Evolutionary conservation across 148 eudicot species (phyloP), one percentile per base, ranked within the genome.

Genomic region (Silene conica): DNA sequence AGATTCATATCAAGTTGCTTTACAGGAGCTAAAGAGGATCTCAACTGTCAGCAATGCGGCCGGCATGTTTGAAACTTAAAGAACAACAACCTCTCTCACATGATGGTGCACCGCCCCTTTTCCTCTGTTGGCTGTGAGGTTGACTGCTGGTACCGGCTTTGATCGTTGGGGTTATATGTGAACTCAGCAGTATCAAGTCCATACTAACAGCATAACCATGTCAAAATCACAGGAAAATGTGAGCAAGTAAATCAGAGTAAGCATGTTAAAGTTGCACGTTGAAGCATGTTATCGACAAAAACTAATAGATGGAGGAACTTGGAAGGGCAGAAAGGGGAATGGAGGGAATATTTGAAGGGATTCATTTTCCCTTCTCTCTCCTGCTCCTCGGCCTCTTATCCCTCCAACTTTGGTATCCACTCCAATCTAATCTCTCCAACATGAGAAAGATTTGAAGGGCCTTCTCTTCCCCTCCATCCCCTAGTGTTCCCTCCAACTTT

Each of bases 141-240:
- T 66, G 86, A 79, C 79, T 87, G 96, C 79, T 79, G 97, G 76
- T 77, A 34, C 75, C 96, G 83, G 83, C 76, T 83, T 66, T 88
- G 71, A 54, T 90, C 96, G 3, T 86, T 83, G 2, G 98, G 98
- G 76, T 90, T 88, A 85, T 95, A 95, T 23, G 99, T 90, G 79
- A 95, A 95, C 82, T 90, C 96, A 5, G 97, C 81, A 4, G 99
- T 95, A 78, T 95, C 90, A 66, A 95, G 97, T 72, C 97, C 97
- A 67, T 95, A 95, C 99, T 95, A 83, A n/a, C 38, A 56, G 70
- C 28, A 74, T 0, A 69, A 55, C 12, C n/a, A 73, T 63, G 69
- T 43, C 20, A n/a, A 50, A 43, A 38, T n/a, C 63, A 54, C 28
- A 31, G 59, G 52, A 22, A 73, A 62, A 75, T 5, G 26, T 57